These are phyloP conservation scores for Mallotus japonicus DNA, from an alignment of 441 rosid genomes.

Conservation along the genomic window DNA sequence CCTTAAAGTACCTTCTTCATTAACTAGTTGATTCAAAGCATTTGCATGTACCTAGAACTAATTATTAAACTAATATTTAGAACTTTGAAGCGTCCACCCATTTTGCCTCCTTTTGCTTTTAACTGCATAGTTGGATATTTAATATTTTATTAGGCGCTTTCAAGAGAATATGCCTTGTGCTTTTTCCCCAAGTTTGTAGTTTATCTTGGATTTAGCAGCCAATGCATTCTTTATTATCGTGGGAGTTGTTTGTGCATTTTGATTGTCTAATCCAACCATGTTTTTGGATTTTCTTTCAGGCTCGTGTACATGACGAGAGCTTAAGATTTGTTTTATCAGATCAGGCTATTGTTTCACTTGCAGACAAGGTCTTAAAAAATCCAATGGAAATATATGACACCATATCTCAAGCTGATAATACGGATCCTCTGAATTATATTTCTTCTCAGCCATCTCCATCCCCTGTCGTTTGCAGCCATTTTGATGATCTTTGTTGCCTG, in stretches of 20 bases:
- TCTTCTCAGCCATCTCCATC: slow-evolving; percentile 58
- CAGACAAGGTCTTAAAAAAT: slow-evolving; percentile 46
- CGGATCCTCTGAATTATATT: slow-evolving; percentile 43
- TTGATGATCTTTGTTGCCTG: slow-evolving; percentile 48
- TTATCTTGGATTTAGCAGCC: not conserved
- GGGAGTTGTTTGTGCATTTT: slow-evolving; percentile 7
- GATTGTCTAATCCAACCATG: slow-evolving; percentile 17
- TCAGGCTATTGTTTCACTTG: slow-evolving; percentile 67
- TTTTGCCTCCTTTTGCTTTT: not conserved
- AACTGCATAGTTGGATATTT: not conserved
- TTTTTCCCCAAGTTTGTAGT: not conserved
- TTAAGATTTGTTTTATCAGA: slow-evolving; percentile 76
- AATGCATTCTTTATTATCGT: slow-evolving; percentile 9
- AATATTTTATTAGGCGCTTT: not conserved
- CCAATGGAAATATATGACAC: slow-evolving; percentile 43
- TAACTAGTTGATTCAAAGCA: not conserved
- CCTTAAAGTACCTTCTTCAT: slow-evolving; percentile 11
- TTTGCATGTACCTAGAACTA: not conserved
- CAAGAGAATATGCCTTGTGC: slow-evolving; percentile 10
- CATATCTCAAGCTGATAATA: slow-evolving; percentile 60
- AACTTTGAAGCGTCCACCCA: not conserved
- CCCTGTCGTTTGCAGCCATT: slow-evolving; percentile 66
- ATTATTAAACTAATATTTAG: not conserved
- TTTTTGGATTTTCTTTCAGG: slow-evolving; percentile 49
- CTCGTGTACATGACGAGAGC: slow-evolving; percentile 96